Base-by-base conservation (phyloP, 2,329 filamentous ascomycete species). In the Penicillium brevicompactum region DNA sequence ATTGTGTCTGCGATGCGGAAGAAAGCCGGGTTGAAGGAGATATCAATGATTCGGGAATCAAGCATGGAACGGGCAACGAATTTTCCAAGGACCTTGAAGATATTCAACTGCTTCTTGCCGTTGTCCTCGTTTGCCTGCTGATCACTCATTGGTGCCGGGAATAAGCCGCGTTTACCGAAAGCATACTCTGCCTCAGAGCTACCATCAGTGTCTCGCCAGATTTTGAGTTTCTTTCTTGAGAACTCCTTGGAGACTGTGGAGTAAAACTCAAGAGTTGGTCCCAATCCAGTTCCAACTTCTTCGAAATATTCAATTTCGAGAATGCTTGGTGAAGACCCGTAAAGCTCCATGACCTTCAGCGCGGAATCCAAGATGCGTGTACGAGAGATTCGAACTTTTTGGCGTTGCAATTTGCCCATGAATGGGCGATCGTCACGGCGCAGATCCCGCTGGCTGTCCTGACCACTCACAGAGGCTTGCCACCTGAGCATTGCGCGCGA, bases 271-370 rank as follows among this genome's bases (percentile, higher is more conserved):
- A 99, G 82, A 0, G 94, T 99, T 4, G 94, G 94, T 0, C 94
- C 94, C 44, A 99, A 82, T 45, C 94, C 94, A 22, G 95, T 99
- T 53, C 94, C 94, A 21, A 99, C 94, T 76, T 99, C 94, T 67
- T 97, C 94, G 64, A 99, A 99, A 69, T 99, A 99, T 69, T 99
- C 95, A 2, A 99, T 93, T 70, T 99, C 94, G 0, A 99, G 78
- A 27, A 97, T 90, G 71, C 93, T 97, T 56, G 96, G 91, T 1
- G 93, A 96, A n/a, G 91, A 91, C 0, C 94, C 94, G 67, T 99
- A 99, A 2, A 97, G 84, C 66, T 99, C 93, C 93, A 99, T 97
- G 30, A 99, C 94, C 75, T 99, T 99, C 72, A 97, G 82, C 0
- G 94, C 94, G 13, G 94, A 97, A 71, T 99, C 94, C 7, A 99